Conservation (phyloP, 139 green algal genomes). For the Edaphochlamys debaryana region DNA sequence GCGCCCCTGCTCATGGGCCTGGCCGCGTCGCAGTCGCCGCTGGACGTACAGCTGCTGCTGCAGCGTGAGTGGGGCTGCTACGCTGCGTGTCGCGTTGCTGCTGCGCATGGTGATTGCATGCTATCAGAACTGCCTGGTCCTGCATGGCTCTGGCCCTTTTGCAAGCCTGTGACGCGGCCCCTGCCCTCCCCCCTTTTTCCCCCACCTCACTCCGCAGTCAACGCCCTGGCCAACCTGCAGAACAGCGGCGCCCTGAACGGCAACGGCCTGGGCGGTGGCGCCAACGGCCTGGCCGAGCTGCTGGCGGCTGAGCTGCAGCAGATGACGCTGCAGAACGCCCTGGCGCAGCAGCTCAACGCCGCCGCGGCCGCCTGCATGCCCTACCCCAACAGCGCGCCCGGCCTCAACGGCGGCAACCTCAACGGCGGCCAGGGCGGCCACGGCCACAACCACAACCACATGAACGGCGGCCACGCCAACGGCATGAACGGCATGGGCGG, state of each 20-base stretch:
- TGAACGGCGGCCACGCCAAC: too few species aligned
- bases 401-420: too few species aligned
- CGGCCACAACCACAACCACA: too few species aligned
- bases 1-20: conserved; percentile 1
- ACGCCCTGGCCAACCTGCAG: not conserved
- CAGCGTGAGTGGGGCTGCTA: not conserved
- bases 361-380: not conserved
- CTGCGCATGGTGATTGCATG: not conserved
- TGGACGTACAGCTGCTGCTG: conserved; percentile 26
- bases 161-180: not conserved
- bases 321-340: conserved; percentile 21
- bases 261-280: too few species aligned
- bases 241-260: not conserved
- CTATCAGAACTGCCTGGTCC: too few species aligned
- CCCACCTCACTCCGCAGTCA: not conserved
- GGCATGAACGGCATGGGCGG: too few species aligned
- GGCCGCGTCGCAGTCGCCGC: not conserved
- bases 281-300: conserved; percentile 17
- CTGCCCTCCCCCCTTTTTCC: not conserved
- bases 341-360: conserved; percentile 17
- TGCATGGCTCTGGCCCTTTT: not conserved
- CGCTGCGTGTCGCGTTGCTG: too few species aligned
- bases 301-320: conserved; percentile 33
- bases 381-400: not conserved
- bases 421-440: too few species aligned